phyloP scores from a whole-genome alignment of 805 yeast genomes.

The Groenewaldozyma salmanticensis region DNA sequence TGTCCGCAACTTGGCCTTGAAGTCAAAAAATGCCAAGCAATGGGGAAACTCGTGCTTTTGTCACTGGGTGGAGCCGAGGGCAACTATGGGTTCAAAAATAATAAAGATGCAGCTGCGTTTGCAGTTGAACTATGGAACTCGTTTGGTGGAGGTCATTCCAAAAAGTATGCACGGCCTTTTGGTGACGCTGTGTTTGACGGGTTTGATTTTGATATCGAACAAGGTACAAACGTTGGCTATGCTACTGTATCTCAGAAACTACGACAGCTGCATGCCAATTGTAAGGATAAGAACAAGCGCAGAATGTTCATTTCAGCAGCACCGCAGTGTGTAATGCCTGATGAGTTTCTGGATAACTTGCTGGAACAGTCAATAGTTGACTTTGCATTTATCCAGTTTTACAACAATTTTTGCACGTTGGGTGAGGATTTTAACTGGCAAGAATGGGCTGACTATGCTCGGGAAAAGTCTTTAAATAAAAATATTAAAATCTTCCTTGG shows the following conservation, averaged over 20 bases:
- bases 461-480: conserved; percentile 37
- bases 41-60: conserved; percentile 62
- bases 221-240: conserved; percentile 40
- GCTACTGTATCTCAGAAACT: conserved; percentile 35
- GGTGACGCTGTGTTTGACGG: conserved; percentile 55
- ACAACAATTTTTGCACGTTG: conserved; percentile 46
- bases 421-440: conserved; percentile 31
- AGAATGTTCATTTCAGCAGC: conserved; percentile 46
- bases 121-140: conserved; percentile 35
- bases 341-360: conserved; percentile 35
- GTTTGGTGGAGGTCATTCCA: conserved; percentile 36
- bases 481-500: conserved; percentile 52
- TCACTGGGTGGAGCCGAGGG: conserved; percentile 54
- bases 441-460: conserved; percentile 45
- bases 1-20: conserved; percentile 45
- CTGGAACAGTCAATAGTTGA: conserved; percentile 40
- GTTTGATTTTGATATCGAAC: conserved; percentile 56
- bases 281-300: conserved; percentile 28
- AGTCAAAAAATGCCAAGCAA: conserved; percentile 59
- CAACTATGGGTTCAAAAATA: conserved; percentile 39
- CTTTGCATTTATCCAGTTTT: conserved; percentile 56
- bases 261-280: conserved; percentile 17
- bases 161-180: conserved; percentile 30
- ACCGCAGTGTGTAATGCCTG: conserved; percentile 61
- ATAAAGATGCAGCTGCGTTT: conserved; percentile 38